These are phyloP conservation scores for Tylopilus sp. DNA, from an alignment of 768 basidiomycete genomes.

Conservation along the genomic window DNA sequence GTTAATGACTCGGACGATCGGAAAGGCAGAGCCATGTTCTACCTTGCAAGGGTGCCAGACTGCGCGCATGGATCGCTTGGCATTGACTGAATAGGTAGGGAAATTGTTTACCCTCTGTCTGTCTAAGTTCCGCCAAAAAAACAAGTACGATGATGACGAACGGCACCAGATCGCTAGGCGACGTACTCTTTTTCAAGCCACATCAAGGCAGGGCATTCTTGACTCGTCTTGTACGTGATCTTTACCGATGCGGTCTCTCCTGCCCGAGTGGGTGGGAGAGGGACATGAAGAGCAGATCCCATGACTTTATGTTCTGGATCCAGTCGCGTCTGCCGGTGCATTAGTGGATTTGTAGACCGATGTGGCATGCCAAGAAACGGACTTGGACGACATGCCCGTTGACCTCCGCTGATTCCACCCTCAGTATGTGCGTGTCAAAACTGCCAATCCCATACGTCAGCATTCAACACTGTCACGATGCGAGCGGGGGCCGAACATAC, in stretches of 20 bases:
- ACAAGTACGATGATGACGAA: neutral
- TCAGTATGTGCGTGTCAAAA: constrained; percentile 52
- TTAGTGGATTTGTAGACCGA: neutral
- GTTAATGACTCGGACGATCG: neutral
- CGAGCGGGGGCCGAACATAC: constrained; percentile 29
- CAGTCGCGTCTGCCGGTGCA: constrained; percentile 39
- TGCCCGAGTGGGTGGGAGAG: constrained; percentile 37
- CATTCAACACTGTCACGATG: no score
- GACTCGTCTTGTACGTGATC: constrained; percentile 71
- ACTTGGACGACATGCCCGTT: constrained; percentile 45
- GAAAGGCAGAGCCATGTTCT: neutral
- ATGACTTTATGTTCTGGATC: constrained; percentile 62
- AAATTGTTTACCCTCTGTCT: constrained; percentile 82
- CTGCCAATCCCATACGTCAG: constrained; percentile 16
- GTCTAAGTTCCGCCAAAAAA: constrained; percentile 41
- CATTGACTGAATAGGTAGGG: constrained; percentile 92
- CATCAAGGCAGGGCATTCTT: neutral
- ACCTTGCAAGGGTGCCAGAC: constrained; percentile 80
- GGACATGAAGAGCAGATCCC: constrained; percentile 71
- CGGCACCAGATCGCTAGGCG: neutral
- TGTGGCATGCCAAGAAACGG: constrained; percentile 17
- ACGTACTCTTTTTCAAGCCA: constrained; percentile 56
- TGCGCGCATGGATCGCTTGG: constrained; percentile 87
- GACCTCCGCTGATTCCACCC: constrained; percentile 53
- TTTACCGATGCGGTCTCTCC: constrained; percentile 46